Base-by-base conservation (phyloP, 1,284 basidiomycete species). In the Cryptococcus neoformans region DNA sequence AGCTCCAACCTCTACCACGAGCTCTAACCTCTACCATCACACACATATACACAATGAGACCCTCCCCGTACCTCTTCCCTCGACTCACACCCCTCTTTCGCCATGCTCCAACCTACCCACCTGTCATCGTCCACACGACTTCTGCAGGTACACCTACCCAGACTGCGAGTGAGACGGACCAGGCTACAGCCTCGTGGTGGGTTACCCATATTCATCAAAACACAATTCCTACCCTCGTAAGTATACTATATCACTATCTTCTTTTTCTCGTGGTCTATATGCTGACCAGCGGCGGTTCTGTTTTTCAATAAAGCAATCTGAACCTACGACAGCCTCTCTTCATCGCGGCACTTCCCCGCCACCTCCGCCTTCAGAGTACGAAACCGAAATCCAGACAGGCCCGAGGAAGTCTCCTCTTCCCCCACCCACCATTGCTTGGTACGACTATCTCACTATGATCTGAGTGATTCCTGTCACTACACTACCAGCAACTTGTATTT, bases 361-460 rank as follows among this genome's bases (percentile, higher is more conserved):
- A 45, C 14, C 6, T n/a, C 35, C 41, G 9, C 10, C 7, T 44
- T 28, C 9, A 9, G 16, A 16, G 11, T 16, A 54, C 9, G 9
- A 17, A 48, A 21, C 46, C 16, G 46, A 14, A 10, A 28, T 8
- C 45, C 11, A 34, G 12, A 47, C 45, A 44, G 48, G 44, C 14
- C 14, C 38, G 35, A 53, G 36, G 38, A 40, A 37, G n/a, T 21
- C 37, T 16, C 37, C 16, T 51, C 52, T 60, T 2, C 60, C 60
- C 16, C 51, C 57, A 9, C 55, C 60, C 21, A 62, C 60, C 2
- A 57, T 62, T 44, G 57, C 57, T n/a, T 62, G 62, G 62, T 55
- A 54, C 42, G 62, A 63, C 57, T 44, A 58, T 47, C 56, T 63
- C 28, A 58, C 54, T 44, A 63, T 63, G 58, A 51, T 63, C 12